A percentile compares a stretch with the other conserved stretches of the same genome.
These are phyloP conservation scores for Paraphysoderma sedebokerense DNA, from an alignment of 371 early-diverging fungal species.

Conservation along the genomic window DNA sequence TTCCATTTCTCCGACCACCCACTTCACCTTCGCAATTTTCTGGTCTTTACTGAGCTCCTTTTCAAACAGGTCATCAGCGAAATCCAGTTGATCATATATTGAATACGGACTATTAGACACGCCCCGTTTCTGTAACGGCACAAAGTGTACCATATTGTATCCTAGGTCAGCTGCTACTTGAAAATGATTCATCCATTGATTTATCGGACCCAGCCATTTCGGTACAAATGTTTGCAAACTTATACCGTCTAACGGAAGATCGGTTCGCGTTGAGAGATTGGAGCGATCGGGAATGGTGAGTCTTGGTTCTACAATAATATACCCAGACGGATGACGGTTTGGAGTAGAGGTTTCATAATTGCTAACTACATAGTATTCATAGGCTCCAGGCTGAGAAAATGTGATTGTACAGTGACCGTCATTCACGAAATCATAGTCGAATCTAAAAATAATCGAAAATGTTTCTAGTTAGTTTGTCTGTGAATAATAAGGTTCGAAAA, in stretches of 20 bases:
- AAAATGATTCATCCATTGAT: slow-evolving; percentile 56
- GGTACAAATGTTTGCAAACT: slow-evolving; percentile 74
- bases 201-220: slow-evolving; percentile 83
- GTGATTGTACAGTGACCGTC: slow-evolving; percentile 54
- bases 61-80: slow-evolving; percentile 66
- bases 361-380: slow-evolving; percentile 69
- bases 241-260: slow-evolving; percentile 48
- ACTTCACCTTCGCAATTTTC: slow-evolving; percentile 30
- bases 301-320: slow-evolving; percentile 1
- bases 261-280: background rate
- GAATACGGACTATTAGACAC: slow-evolving; percentile 88
- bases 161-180: slow-evolving; percentile 44
- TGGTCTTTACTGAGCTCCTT: slow-evolving; percentile 24
- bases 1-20: slow-evolving; percentile 31
- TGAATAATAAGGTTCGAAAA: background rate
- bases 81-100: slow-evolving; percentile 72
- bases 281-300: background rate
- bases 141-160: slow-evolving; percentile 95
- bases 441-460: slow-evolving; percentile 7
- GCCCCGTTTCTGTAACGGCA: slow-evolving; percentile 80
- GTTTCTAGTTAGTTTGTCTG: slow-evolving; percentile 6
- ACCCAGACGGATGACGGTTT: background rate
- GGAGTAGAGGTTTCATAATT: slow-evolving; percentile 4
- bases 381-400: slow-evolving; percentile 55
- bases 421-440: slow-evolving; percentile 16